Evolutionary conservation across 208 protist genomes (phyloP), one percentile per base, ranked within the genome.

Genomic region (Trypanosomatidae sp.): DNA sequence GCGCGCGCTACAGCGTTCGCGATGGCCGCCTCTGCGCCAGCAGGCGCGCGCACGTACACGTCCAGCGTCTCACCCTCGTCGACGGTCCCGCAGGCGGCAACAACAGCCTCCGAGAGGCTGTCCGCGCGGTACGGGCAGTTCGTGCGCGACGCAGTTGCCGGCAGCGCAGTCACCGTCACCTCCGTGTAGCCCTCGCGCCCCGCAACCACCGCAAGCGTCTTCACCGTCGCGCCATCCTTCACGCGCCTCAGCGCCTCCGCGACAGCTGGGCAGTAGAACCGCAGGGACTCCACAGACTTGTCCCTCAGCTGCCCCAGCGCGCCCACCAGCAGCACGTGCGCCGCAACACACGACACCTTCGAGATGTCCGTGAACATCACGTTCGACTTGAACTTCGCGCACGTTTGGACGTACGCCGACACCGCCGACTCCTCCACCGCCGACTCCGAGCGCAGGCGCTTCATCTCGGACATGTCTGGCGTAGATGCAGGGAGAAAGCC

Each of bases 61-160:
- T 93, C 87, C 25, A 93, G 74, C n/a, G 60, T 62, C 65, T 77
- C 73, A 28, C 56, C 71, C 3, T 69, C 80, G 28, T 33, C 80
- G 3, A 77, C 58, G 50, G 50, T 62, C 22, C 58, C 78, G 19
- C 73, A 66, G 22, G 82, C 83, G 2, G 79, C 69, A 49, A 68
- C 39, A n/a, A 91, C 74, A 53, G 77, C 77, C 30, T 58, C 69
- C 50, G 74, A 60, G n/a, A 91, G 75, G 55, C 66, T 82, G 67
- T 94, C 90, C 1, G 90, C 82, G 44, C 87, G 90, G 64, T 87
- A 82, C 8, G 87, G 74, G 77, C 87, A 91, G 80, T 92, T 94
- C 17, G 73, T 86, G 77, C 87, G 87, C 53, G 90, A 83, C 28
- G 81, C 85, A 68, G 67, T 76, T 4, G 81, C 62, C 28, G 87